Conservation (phyloP, 2,329 filamentous ascomycete species). For the Thelonectria discophora region DNA sequence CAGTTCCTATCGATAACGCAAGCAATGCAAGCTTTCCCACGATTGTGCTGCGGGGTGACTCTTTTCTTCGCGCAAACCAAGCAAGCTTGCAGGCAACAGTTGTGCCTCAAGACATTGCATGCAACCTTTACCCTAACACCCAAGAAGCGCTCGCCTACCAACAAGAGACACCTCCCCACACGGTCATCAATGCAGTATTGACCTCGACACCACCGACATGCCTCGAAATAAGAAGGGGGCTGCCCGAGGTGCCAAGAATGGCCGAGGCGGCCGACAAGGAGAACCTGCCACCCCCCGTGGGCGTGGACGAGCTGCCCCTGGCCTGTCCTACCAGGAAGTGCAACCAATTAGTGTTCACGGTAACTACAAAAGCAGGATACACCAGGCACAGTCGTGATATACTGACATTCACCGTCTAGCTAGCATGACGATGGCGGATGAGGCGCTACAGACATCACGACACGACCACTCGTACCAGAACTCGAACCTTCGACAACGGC, state of each 20-base stretch:
- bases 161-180: not conserved
- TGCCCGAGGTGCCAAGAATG: constrained; percentile 30
- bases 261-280: constrained; percentile 33
- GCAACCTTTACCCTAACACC: not conserved
- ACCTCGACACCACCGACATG: constrained; percentile 26
- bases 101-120: not conserved
- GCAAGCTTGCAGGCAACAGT: not conserved
- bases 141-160: too few species aligned
- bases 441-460: constrained; percentile 59
- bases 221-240: constrained; percentile 39
- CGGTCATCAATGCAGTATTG: constrained; percentile 25
- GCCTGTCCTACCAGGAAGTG: constrained; percentile 1
- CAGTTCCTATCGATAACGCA: constrained; percentile 21
- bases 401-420: constrained; percentile 28
- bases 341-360: constrained; percentile 24
- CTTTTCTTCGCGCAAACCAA: constrained; percentile 6
- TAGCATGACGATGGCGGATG: constrained; percentile 52
- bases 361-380: constrained; percentile 17
- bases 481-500: constrained; percentile 56
- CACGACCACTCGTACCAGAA: constrained; percentile 53
- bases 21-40: constrained; percentile 4
- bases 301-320: constrained; percentile 21
- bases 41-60: constrained; percentile 25
- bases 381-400: not conserved
- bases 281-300: constrained; percentile 26